A percentile compares a stretch with the other conserved stretches of the same genome.
These are phyloP conservation scores for Neospermospora avenae DNA, from an alignment of 2,329 filamentous ascomycete genomes.

Conservation along the genomic window DNA sequence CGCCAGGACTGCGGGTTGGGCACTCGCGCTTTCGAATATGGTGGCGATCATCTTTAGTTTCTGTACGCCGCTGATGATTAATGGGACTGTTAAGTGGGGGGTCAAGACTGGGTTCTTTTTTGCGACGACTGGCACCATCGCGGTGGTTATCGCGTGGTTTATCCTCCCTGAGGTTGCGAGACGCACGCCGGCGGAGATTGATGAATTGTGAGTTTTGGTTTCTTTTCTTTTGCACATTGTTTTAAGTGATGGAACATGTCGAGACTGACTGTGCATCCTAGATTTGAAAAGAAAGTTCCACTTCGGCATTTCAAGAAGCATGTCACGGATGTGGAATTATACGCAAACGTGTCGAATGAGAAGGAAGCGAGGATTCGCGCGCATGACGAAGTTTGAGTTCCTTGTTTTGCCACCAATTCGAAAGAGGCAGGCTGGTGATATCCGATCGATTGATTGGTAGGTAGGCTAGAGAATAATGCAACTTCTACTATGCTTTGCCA, in stretches of 20 bases:
- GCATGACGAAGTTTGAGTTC: too few species aligned
- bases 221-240: background rate
- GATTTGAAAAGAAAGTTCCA: constrained; percentile 37
- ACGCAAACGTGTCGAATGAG: too few species aligned
- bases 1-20: constrained; percentile 40
- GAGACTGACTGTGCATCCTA: background rate
- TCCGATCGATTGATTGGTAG: too few species aligned
- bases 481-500: too few species aligned
- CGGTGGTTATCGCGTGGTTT: constrained; percentile 37
- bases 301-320: constrained; percentile 38
- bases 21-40: constrained; percentile 40
- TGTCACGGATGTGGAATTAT: constrained; percentile 34
- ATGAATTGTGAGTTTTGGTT: constrained; percentile 37
- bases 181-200: constrained; percentile 38
- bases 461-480: too few species aligned
- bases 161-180: constrained; percentile 38
- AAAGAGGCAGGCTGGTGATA: too few species aligned
- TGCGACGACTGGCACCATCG: constrained; percentile 35
- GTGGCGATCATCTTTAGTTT: constrained; percentile 45
- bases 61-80: constrained; percentile 45
- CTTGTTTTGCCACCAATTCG: too few species aligned
- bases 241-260: background rate
- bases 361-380: too few species aligned
- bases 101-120: constrained; percentile 45
- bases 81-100: constrained; percentile 39